These are phyloP conservation scores for Purpureocillium takamizusanense DNA, from an alignment of 2,329 filamentous ascomycete genomes.

Conservation along the genomic window DNA sequence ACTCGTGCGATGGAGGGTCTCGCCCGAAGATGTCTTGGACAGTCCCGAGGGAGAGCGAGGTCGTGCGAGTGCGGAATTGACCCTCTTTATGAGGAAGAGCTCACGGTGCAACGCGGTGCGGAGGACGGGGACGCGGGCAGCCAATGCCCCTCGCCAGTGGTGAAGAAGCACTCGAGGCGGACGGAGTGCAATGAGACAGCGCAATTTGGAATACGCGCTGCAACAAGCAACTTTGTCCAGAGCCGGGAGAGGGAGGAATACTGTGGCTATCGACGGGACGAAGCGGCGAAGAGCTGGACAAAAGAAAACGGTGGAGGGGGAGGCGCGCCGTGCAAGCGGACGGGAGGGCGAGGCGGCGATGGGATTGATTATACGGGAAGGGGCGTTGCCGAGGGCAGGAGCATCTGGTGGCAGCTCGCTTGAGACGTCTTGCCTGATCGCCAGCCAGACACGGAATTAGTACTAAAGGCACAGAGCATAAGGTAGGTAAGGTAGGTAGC, in stretches of 20 bases:
- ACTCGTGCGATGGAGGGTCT: neutral
- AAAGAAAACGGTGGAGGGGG: neutral
- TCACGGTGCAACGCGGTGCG: no score
- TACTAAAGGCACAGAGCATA: no score
- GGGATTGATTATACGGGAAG: neutral
- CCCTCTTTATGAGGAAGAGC: neutral
- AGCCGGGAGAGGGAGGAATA: no score
- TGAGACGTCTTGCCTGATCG: no score
- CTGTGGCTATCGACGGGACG: no score
- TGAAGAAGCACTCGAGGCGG: neutral
- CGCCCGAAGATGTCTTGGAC: neutral
- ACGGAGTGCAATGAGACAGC: slow-evolving; percentile 1
- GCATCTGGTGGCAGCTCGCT: neutral
- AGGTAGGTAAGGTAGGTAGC: no score
- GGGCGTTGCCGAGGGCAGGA: neutral
- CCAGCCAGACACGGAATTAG: no score
- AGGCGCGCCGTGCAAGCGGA: neutral
- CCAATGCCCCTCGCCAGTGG: no score
- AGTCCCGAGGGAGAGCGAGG: neutral
- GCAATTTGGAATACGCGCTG: neutral
- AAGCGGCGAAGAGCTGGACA: neutral
- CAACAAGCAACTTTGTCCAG: neutral
- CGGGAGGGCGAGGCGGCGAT: neutral
- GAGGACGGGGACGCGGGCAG: no score
- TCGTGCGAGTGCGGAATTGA: neutral